Percentiles rank a stretch among this genome's conserved stretches.
These are phyloP conservation scores for Fusarium sp. DNA, from an alignment of 2,329 filamentous ascomycete genomes.

Conservation along the genomic window DNA sequence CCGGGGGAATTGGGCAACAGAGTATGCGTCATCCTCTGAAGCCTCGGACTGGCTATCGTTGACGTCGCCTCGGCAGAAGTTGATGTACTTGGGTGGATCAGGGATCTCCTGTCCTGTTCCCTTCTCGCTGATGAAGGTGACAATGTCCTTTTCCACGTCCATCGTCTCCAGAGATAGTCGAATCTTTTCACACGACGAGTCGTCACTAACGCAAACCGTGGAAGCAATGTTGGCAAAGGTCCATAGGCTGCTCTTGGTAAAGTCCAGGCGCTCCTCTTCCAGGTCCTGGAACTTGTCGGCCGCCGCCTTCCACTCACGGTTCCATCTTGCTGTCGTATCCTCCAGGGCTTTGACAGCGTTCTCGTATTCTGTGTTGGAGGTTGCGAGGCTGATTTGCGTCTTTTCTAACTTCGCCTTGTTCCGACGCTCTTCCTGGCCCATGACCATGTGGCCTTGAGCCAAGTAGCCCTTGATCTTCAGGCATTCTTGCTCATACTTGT, in stretches of 20 bases:
- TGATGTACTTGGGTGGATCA: conserved; percentile 97
- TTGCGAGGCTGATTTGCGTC: conserved; percentile 94
- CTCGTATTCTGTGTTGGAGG: conserved; percentile 94
- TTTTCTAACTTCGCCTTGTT: conserved; percentile 99
- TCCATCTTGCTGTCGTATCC: conserved; percentile 96
- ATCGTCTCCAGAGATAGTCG: conserved; percentile 92
- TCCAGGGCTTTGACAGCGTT: conserved; percentile 91
- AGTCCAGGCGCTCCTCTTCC: conserved; percentile 96
- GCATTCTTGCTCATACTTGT: conserved; percentile 97
- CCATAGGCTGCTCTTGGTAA: conserved; percentile 98
- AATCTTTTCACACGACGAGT: conserved; percentile 96
- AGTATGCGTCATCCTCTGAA: conserved; percentile 90
- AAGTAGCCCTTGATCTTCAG: conserved; percentile 98
- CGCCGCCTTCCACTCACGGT: conserved; percentile 96
- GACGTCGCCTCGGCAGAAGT: conserved; percentile 92
- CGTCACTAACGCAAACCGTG: conserved; percentile 97
- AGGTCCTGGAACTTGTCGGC: conserved; percentile 99
- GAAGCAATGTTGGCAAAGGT: conserved; percentile 97
- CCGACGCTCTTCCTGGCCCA: conserved; percentile 98
- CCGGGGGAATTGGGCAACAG: conserved; percentile 93
- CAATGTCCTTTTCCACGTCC: conserved; percentile 96
- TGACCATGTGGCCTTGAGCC: conserved; percentile 99
- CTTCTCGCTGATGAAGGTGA: conserved; percentile 84
- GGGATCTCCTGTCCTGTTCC: conserved; percentile 98
- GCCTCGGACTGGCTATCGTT: conserved; percentile 84